Base-by-base conservation (phyloP, 1,284 basidiomycete species). In the Schizophyllum amplum region DNA sequence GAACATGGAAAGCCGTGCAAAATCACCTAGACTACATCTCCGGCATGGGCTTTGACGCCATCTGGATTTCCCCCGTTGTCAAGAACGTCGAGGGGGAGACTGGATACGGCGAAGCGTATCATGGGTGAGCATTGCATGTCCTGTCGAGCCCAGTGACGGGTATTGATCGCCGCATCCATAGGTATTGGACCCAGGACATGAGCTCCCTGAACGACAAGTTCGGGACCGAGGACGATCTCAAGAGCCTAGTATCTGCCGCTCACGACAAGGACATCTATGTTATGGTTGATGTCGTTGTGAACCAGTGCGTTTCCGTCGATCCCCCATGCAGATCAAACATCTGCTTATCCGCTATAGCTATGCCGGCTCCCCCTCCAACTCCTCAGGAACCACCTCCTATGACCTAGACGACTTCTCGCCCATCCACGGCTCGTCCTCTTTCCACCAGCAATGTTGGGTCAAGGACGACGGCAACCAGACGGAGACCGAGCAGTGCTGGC, bases 231-330 rank as follows among this genome's bases (percentile, higher is more conserved):
- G 74, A 78, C 54, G 88, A 91, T 67, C 76, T 91, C 42, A 82
- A 82, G 60, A 75, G 76, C 1, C 75, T 91, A 51, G 78, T 78
- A 46, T 64, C 69, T 21, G 83, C 80, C 22, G 67, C 90, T n/a
- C 89, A 91, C 66, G 66, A 69, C 17, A 77, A 86, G 24, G 78
- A 75, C 24, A 91, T 91, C 86, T 86, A 81, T 65, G 74, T 92
- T 65, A 90, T 91, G 88, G 75, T 91, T 58, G 87, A 91, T 66
- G 72, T 90, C 53, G 87, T 88, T 56, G 79, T 88, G 55, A 90
- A 90, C 71, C 84, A 88, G 69, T 79, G 85, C 61, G 81, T 60
- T 22, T 27, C 56, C 55, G 60, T 51, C 48, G 21, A 24, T 47
- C 21, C 54, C 42, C n/a, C 42, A 11, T 11, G 42, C 42, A 11